Base-by-base conservation (phyloP, 768 basidiomycete genomes). In the Gelatoporia subvermispora region DNA sequence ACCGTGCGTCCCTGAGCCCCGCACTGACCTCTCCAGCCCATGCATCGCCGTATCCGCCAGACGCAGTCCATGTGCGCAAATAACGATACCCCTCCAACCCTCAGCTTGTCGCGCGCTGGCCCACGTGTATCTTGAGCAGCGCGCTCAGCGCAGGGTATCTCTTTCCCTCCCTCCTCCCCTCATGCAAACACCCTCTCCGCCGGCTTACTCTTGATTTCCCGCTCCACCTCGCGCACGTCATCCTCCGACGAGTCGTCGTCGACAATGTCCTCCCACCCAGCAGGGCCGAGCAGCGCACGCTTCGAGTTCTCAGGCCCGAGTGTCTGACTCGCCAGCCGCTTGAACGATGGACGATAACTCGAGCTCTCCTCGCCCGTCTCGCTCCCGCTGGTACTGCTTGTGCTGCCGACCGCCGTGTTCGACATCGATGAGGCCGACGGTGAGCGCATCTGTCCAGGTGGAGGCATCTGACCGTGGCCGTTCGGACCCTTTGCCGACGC, bases 301-400 rank as follows among this genome's bases (percentile, higher is more conserved):
- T 89, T 88, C 41, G 75, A 53, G 52, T 72, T 72, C 31, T 67
- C 67, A 2, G 84, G 82, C 1, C 74, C 85, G n/a, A 89, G 65
- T 9, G 84, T 84, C 67, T 85, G 84, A 41, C 83, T 85, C 1
- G 87, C 79, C 34, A 85, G 62, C 39, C 87, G 71, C 70, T 90
- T 90, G 60, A 86, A 88, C 23, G 80, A 73, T 10, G 87, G 87
- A 1, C 87, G 61, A 34, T 62, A 55, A 24, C 57, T 13, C 41
- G 50, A 47, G 55, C 67, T 35, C 61, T 68, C 58, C 28, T 31
- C 28, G n/a, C n/a, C n/a, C 13, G 28, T 31, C 28, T 31, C 28
- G 28, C 28, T 31, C 28, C 28, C 28, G 28, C 13, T 31, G 7
- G 28, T 31, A 31, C 28, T 31, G 28, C 28, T 31, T 5, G 28